Evolutionary conservation across 352 stramenopile genomes (phyloP), one percentile per base, ranked within the genome.

Genomic region (Phytophthora cactorum): DNA sequence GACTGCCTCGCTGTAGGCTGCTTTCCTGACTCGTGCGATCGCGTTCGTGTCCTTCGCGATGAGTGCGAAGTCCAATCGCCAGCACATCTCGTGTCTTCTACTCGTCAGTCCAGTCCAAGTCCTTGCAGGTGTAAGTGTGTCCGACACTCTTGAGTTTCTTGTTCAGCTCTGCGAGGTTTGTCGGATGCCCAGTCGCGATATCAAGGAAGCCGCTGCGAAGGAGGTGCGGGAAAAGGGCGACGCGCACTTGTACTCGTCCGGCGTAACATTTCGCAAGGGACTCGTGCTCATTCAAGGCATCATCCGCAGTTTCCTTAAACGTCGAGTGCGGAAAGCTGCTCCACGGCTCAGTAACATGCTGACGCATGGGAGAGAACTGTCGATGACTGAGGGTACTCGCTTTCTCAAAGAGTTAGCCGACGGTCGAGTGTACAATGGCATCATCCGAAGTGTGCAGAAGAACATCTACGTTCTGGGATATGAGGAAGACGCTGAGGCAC

Each of bases 91-190:
- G 4, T 85, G 80, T 31, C 65, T 96, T 31, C 58, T 96, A 22
- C 75, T 93, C 17, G 85, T 96, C 49, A 96, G 88, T 57, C 88
- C 88, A n/a, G 57, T 94, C n/a, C 89, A 92, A 70, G 83, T 96
- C 28, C 75, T 96, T 5, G 86, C 88, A 11, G 88, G 88, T 9
- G 59, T 92, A 1, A 71, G 70, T 0, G 81, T 96, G 0, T 57
- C 82, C 28, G 78, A 92, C 44, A 94, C 88, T 6, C 79, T 87
- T 31, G 77, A 92, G 57, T 94, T 94, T 50, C 63, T 96, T 8
- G 65, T 84, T 14, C 88, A 96, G 55, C 70, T 96, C 2, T 90
- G 78, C 34, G 66, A 86, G 7, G 79, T 92, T 9, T 90, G 78
- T 74, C 75, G 77, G 59, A 79, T 85, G 3, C 25, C 66, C 2